phyloP scores from a whole-genome alignment of 2,329 filamentous ascomycete genomes.

The Metarhizium guizhouense region DNA sequence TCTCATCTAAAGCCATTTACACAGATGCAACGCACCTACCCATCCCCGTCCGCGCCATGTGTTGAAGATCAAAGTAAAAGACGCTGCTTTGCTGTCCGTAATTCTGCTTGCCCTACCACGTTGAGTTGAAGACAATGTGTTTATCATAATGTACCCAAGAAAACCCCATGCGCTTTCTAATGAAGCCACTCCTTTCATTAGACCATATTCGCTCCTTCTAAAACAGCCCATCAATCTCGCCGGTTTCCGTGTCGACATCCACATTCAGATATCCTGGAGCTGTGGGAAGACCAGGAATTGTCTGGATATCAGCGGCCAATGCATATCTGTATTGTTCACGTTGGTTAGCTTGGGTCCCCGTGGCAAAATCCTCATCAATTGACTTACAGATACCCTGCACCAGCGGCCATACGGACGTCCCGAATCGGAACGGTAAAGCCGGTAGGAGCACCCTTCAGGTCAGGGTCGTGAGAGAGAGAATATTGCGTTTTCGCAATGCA shows the following conservation, averaged over 20 bases:
- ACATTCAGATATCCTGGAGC: slow-evolving; percentile 94
- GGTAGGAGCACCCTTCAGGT: slow-evolving; percentile 87
- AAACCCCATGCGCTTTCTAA: neutral
- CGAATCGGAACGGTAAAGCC: slow-evolving; percentile 93
- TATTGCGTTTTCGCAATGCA: slow-evolving; percentile 99
- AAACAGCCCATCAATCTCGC: slow-evolving; percentile 82
- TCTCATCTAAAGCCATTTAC: neutral
- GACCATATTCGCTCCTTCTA: slow-evolving; percentile 32
- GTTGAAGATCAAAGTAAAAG: slow-evolving; percentile 2
- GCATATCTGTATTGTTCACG: slow-evolving; percentile 54
- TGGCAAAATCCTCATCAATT: neutral
- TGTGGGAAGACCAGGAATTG: slow-evolving; percentile 90
- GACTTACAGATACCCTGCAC: slow-evolving; percentile 80
- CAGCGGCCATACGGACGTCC: slow-evolving; percentile 88
- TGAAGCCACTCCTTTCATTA: neutral
- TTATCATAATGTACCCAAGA: neutral
- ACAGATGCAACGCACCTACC: neutral
- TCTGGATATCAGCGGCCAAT: slow-evolving; percentile 94
- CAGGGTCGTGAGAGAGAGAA: slow-evolving; percentile 85
- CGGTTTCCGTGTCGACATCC: slow-evolving; percentile 73
- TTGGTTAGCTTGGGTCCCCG: slow-evolving; percentile 21
- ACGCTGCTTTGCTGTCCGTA: neutral
- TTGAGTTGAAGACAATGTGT: slow-evolving; percentile 5
- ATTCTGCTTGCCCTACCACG: slow-evolving; percentile 4
- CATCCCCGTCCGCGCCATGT: neutral